These are phyloP conservation scores for Cyclostephanos invisitatus DNA, from an alignment of 108 stramenopile genomes.

Conservation along the genomic window DNA sequence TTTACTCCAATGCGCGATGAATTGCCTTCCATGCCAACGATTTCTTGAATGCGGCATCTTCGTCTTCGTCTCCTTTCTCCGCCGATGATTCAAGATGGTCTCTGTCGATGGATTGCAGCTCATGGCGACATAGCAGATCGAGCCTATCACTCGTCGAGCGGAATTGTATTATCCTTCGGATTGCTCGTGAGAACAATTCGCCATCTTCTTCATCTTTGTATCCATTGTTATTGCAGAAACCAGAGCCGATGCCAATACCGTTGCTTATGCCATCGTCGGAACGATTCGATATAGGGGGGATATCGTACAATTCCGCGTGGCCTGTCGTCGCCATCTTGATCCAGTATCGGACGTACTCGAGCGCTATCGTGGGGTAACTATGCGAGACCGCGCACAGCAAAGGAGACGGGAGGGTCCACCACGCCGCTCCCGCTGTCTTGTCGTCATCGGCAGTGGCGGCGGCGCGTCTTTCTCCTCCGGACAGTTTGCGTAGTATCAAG, in stretches of 20 bases:
- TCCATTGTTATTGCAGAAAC: constrained; percentile 1
- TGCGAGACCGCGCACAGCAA: constrained; percentile 33
- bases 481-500: constrained; percentile 3
- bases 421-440: constrained; percentile 4
- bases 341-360: constrained; percentile 29
- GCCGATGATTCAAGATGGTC: neutral
- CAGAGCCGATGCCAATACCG: neutral
- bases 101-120: constrained; percentile 7
- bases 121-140: neutral
- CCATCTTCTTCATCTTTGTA: neutral
- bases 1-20: constrained; percentile 7
- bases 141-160: constrained; percentile 32
- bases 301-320: constrained; percentile 17
- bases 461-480: neutral
- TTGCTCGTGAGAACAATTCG: constrained; percentile 13
- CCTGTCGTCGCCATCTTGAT: constrained; percentile 17
- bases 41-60: constrained; percentile 16
- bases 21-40: constrained; percentile 38
- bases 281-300: neutral
- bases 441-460: neutral
- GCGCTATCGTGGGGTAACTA: constrained; percentile 26
- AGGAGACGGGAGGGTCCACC: constrained; percentile 41
- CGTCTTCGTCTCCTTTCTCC: neutral
- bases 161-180: constrained; percentile 23
- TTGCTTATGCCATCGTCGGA: neutral